A percentile compares a stretch with the other conserved stretches of the same genome.
Evolutionary conservation across 2,329 filamentous ascomycete species (phyloP).

Genomic region (Gnomoniopsis sp.): DNA sequence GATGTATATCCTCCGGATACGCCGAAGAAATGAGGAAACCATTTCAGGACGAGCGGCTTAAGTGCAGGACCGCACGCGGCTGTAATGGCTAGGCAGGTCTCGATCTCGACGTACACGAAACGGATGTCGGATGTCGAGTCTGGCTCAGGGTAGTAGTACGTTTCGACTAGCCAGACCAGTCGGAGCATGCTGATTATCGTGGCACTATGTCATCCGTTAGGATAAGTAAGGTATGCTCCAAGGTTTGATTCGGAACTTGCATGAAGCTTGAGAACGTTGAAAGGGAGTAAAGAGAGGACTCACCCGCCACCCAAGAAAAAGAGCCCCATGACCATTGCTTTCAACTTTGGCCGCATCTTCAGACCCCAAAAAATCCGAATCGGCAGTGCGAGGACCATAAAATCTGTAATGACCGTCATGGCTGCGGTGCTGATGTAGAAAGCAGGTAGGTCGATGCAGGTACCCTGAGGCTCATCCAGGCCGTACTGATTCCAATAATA

Average conservation of each 20-base stretch:
- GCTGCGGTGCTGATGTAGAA: conserved; percentile 33
- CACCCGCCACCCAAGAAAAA: conserved; percentile 31
- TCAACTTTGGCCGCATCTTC: conserved; percentile 27
- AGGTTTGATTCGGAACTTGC: no score
- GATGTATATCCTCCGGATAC: not conserved
- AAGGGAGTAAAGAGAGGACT: conserved; percentile 1
- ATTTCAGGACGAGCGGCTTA: conserved; percentile 34
- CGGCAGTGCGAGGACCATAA: conserved; percentile 39
- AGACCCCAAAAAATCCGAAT: conserved; percentile 32
- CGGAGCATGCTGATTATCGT: conserved; percentile 28
- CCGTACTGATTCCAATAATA: conserved; percentile 40
- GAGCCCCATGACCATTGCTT: conserved; percentile 28
- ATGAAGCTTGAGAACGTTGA: no score
- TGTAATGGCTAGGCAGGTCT: conserved; percentile 40
- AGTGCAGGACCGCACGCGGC: conserved; percentile 39
- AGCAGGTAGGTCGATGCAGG: conserved; percentile 18
- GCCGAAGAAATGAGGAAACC: conserved; percentile 26
- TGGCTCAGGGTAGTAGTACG: not conserved
- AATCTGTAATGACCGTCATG: conserved; percentile 42
- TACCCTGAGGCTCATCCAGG: conserved; percentile 33
- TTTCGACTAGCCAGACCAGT: conserved; percentile 26
- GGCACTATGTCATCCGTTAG: conserved; percentile 25
- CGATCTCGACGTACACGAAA: conserved; percentile 34
- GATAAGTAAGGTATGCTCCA: no score
- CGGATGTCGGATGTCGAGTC: conserved; percentile 30